Conservation (phyloP, 257 asterid species). For the Ehretia macrophylla region DNA sequence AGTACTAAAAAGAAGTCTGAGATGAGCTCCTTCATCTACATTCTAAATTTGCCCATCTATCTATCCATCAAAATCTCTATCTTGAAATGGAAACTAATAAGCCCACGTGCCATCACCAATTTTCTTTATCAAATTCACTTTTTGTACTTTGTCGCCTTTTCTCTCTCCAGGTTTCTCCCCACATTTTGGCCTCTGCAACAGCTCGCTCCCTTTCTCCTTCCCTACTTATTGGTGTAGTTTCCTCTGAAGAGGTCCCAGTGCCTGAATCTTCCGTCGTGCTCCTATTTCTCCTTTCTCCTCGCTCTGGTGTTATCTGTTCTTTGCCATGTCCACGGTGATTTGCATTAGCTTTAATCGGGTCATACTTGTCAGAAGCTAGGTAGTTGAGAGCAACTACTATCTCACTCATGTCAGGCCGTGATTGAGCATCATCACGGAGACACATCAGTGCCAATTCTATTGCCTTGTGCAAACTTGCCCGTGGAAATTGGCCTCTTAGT, state of each 20-base stretch:
- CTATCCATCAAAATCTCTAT: not conserved
- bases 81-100: not conserved
- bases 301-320: not conserved
- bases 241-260: slow-evolving; percentile 1
- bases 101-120: slow-evolving; percentile 2
- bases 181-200: slow-evolving; percentile 53
- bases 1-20: no score
- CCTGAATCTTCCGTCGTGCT: not conserved
- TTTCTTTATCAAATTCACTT: slow-evolving; percentile 15
- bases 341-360: not conserved
- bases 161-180: slow-evolving; percentile 46
- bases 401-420: slow-evolving; percentile 33
- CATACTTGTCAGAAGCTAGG: slow-evolving; percentile 14
- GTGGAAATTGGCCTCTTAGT: slow-evolving; percentile 27
- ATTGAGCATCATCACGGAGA: slow-evolving; percentile 16
- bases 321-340: slow-evolving; percentile 5
- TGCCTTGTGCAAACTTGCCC: slow-evolving; percentile 17
- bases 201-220: slow-evolving; percentile 33
- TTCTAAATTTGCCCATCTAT: not conserved
- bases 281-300: slow-evolving; percentile 4
- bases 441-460: slow-evolving; percentile 38
- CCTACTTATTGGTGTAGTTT: slow-evolving; percentile 6
- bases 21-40: not conserved
- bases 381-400: slow-evolving; percentile 24
- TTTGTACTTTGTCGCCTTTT: slow-evolving; percentile 17